Percentiles rank a stretch among this genome's conserved stretches.
Conservation (phyloP, 768 basidiomycete species). For the Phaeotremella skinneri region DNA sequence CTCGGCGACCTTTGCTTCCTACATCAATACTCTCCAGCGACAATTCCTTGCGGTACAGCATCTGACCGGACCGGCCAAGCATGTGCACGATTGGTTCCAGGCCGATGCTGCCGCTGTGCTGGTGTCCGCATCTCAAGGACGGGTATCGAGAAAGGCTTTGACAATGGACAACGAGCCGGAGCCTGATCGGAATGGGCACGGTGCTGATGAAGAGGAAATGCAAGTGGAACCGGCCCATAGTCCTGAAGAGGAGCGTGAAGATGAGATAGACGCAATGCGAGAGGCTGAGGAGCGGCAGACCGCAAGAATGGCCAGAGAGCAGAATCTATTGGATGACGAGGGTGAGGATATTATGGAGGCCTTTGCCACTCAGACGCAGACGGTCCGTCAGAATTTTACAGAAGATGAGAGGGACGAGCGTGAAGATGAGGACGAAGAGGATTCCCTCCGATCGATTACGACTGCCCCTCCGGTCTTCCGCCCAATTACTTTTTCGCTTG, state of each 20-base stretch:
- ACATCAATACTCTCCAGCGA: conserved; percentile 83
- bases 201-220: conserved; percentile 4
- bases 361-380: conserved; percentile 41
- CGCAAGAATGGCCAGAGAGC: too few relatives aligned
- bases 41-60: conserved; percentile 57
- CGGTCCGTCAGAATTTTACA: conserved; percentile 13
- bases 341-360: conserved; percentile 41
- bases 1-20: conserved; percentile 81
- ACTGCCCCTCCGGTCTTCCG: conserved; percentile 39
- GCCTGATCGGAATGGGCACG: conserved; percentile 1
- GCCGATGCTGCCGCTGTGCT: conserved; percentile 87
- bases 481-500: conserved; percentile 26
- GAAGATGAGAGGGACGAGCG: conserved; percentile 2
- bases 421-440: conserved; percentile 16
- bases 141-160: conserved; percentile 32
- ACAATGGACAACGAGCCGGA: conserved; percentile 44
- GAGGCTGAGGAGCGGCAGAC: conserved; percentile 25
- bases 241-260: conserved; percentile 59
- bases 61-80: conserved; percentile 29
- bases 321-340: too few relatives aligned
- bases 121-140: conserved; percentile 41
- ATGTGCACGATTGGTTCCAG: conserved; percentile 62
- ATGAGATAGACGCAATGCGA: conserved; percentile 55
- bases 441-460: conserved; percentile 9
- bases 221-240: conserved; percentile 8